A percentile compares a stretch with the other conserved stretches of the same genome.
Conservation (phyloP, 768 basidiomycete genomes). For the Tephrocybe rancida region DNA sequence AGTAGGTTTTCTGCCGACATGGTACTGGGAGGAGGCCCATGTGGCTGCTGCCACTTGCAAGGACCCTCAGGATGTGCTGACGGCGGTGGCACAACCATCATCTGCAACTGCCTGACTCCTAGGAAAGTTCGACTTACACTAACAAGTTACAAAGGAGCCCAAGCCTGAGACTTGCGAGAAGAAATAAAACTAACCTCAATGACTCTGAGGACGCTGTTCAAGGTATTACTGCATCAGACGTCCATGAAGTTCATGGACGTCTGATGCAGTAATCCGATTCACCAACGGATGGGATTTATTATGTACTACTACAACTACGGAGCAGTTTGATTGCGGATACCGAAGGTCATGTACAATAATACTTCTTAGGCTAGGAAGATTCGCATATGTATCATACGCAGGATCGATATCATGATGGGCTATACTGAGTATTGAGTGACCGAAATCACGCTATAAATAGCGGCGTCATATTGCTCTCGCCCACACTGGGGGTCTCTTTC, state of each 20-base stretch:
- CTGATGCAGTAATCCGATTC: slow-evolving; percentile 34
- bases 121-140: slow-evolving; percentile 23
- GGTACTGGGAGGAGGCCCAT: slow-evolving; percentile 59
- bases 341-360: no score
- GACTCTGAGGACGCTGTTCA: no score
- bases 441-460: no score
- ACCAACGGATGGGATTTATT: no score
- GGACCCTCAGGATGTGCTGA: slow-evolving; percentile 2
- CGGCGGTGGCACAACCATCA: not conserved
- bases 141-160: slow-evolving; percentile 19
- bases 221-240: no score
- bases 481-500: no score
- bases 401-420: no score
- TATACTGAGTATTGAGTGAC: no score
- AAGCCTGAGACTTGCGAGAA: slow-evolving; percentile 9
- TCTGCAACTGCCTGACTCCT: slow-evolving; percentile 17
- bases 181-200: slow-evolving; percentile 18
- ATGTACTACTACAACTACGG: no score
- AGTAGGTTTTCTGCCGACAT: slow-evolving; percentile 77
- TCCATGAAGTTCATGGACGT: slow-evolving; percentile 30
- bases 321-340: no score
- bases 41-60: slow-evolving; percentile 1
- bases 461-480: slow-evolving; percentile 47
- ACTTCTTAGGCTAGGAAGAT: no score
- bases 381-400: no score